Evolutionary conservation across 1,284 basidiomycete genomes (phyloP).

Genomic region (Trichosporon coremiiforme): DNA sequence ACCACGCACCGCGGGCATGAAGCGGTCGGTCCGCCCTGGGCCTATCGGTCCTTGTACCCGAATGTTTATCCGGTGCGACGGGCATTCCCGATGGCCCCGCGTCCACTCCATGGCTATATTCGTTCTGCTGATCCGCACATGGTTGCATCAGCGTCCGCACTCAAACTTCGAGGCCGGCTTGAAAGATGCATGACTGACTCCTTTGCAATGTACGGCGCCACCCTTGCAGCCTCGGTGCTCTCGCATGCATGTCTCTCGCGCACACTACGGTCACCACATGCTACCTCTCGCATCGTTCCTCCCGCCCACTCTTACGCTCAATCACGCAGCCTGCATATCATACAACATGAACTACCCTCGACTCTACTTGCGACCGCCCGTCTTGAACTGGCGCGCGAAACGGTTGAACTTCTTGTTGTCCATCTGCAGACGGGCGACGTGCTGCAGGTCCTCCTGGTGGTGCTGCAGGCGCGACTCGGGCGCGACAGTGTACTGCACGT

Average conservation of each 20-base stretch:
- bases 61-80: slow-evolving; percentile 3
- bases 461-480: slow-evolving; percentile 45
- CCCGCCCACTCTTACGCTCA: neutral
- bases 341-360: slow-evolving; percentile 12
- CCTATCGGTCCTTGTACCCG: slow-evolving; percentile 7
- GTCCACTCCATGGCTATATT: too few species aligned
- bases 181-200: too few species aligned
- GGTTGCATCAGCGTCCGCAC: too few species aligned
- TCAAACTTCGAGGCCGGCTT: too few species aligned
- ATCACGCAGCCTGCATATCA: slow-evolving; percentile 8
- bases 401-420: slow-evolving; percentile 55
- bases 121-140: too few species aligned
- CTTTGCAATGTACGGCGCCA: too few species aligned
- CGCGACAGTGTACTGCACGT: slow-evolving; percentile 51
- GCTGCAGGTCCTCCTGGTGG: slow-evolving; percentile 42
- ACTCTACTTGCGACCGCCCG: slow-evolving; percentile 17
- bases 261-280: too few species aligned
- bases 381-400: slow-evolving; percentile 50
- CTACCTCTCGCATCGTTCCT: too few species aligned
- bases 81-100: slow-evolving; percentile 8
- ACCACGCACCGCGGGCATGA: neutral
- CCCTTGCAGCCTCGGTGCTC: too few species aligned
- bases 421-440: slow-evolving; percentile 48
- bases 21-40: neutral
- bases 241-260: too few species aligned